Evolutionary conservation across 306 rosid genomes (phyloP).

Genomic region (Prunus dulcis): DNA sequence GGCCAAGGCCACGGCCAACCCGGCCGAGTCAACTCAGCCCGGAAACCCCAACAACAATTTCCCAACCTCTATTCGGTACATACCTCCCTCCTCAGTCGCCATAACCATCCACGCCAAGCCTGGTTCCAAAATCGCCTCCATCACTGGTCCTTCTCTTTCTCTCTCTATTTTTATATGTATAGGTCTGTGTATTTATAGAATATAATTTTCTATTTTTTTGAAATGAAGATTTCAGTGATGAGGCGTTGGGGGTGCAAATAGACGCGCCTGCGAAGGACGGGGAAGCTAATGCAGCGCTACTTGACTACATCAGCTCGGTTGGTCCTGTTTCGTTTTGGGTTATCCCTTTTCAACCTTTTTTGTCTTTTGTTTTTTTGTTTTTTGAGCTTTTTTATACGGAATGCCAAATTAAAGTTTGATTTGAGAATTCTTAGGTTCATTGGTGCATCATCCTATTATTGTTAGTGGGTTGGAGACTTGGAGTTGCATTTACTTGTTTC

Average conservation of each 20-base stretch:
- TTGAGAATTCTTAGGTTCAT: no score
- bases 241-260: slow-evolving; percentile 84
- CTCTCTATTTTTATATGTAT: not conserved
- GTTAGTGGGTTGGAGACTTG: no score
- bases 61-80: slow-evolving; percentile 68
- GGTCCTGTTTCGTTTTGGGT: slow-evolving; percentile 11
- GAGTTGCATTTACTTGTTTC: no score
- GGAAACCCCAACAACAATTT: slow-evolving; percentile 25
- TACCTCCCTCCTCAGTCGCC: slow-evolving; percentile 84
- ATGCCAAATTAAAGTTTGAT: no score
- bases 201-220: not conserved
- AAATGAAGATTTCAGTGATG: slow-evolving; percentile 62
- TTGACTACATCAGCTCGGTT: slow-evolving; percentile 72
- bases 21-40: slow-evolving; percentile 29
- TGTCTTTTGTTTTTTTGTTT: no score
- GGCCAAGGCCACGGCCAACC: slow-evolving; percentile 46
- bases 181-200: not conserved
- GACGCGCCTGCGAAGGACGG: slow-evolving; percentile 95
- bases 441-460: no score
- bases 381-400: no score
- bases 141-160: slow-evolving; percentile 52
- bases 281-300: slow-evolving; percentile 92
- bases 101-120: slow-evolving; percentile 94
- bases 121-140: slow-evolving; percentile 76
- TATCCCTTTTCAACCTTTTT: no score